Percentiles rank a stretch among this genome's conserved stretches.
phyloP scores from a whole-genome alignment of 2,329 filamentous ascomycete species.

The Arthrobotrys pseudoclavata region DNA sequence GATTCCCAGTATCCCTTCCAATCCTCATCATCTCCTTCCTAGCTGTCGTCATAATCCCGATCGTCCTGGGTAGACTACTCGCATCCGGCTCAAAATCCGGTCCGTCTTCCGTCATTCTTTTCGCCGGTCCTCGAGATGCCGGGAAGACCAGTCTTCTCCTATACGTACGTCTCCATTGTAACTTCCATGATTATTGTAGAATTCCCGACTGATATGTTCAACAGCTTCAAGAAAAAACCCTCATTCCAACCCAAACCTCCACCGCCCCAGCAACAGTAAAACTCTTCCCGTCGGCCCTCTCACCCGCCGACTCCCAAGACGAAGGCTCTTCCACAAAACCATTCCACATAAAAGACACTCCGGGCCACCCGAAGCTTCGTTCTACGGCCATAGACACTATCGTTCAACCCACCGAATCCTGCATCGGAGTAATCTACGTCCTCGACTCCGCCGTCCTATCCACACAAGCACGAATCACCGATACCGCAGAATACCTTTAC shows the following conservation, averaged over 20 bases:
- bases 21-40: slow-evolving; percentile 51
- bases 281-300: slow-evolving; percentile 34
- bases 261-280: slow-evolving; percentile 46
- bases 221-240: slow-evolving; percentile 54
- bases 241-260: slow-evolving; percentile 52
- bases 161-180: slow-evolving; percentile 20
- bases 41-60: slow-evolving; percentile 46
- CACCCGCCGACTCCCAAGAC: slow-evolving; percentile 35
- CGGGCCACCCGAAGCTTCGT: slow-evolving; percentile 94
- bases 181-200: not conserved
- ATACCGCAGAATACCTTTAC: slow-evolving; percentile 87
- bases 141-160: slow-evolving; percentile 53
- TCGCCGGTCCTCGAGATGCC: slow-evolving; percentile 53
- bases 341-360: slow-evolving; percentile 75
- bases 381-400: slow-evolving; percentile 74
- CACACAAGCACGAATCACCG: slow-evolving; percentile 67
- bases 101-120: slow-evolving; percentile 41
- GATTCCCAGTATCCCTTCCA: slow-evolving; percentile 45
- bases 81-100: slow-evolving; percentile 31
- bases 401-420: slow-evolving; percentile 60
- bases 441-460: slow-evolving; percentile 80
- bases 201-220: slow-evolving; percentile 1
- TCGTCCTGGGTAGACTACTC: slow-evolving; percentile 37
- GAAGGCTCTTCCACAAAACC: slow-evolving; percentile 9
- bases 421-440: slow-evolving; percentile 84